Conservation (phyloP, 23 red algal genomes). For the Gracilaria vermiculophylla region DNA sequence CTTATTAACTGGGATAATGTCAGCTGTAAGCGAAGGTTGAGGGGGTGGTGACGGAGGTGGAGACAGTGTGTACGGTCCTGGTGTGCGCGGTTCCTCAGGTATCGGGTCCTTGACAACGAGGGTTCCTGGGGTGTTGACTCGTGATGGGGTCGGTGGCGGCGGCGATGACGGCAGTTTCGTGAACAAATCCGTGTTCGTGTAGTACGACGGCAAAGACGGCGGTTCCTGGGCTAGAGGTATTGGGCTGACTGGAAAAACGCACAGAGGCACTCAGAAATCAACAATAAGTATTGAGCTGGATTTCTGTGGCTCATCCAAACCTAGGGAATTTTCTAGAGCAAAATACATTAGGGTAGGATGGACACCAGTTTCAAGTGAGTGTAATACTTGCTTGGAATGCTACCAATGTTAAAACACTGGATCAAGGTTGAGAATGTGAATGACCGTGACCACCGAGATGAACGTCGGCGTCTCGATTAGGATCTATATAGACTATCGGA, state of each 20-base stretch:
- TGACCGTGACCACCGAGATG: background rate
- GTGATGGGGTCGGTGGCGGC: no score
- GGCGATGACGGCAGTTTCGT: no score
- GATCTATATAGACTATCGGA: background rate
- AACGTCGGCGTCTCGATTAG: background rate
- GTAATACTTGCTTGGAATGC: background rate
- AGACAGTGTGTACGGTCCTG: background rate
- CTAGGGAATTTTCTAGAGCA: no score
- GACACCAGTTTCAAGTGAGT: background rate
- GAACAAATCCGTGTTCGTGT: no score
- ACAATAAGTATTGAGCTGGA: no score
- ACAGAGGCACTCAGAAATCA: no score
- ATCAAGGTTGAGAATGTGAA: background rate
- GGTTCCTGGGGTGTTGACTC: no score
- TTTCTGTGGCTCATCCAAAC: no score
- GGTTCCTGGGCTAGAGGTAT: no score
- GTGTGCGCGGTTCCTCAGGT: background rate
- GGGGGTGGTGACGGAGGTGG: background rate
- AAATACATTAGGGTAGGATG: background rate
- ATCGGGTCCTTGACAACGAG: no score
- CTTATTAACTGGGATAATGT: background rate
- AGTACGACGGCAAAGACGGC: no score
- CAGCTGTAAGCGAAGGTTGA: background rate
- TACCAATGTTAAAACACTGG: background rate
- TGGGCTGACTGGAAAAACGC: no score